These are phyloP conservation scores for Euryodendron excelsum DNA, from an alignment of 148 eudicot genomes.

Conservation along the genomic window DNA sequence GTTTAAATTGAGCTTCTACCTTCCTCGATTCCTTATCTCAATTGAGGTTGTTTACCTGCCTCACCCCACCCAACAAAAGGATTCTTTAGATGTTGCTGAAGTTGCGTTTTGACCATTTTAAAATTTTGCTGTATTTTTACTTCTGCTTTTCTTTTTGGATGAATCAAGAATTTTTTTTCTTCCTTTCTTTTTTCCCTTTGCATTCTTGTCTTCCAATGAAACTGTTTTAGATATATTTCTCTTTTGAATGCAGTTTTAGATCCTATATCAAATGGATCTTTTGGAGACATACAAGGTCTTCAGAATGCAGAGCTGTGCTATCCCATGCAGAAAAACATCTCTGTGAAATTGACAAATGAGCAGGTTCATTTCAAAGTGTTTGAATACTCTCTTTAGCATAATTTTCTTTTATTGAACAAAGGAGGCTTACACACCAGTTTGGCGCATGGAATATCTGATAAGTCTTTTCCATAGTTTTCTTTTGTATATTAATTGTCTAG, in stretches of 20 bases:
- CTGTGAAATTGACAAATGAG: slow-evolving; percentile 62
- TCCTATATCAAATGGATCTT: slow-evolving; percentile 55
- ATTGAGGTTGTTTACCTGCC: background rate
- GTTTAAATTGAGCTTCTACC: background rate
- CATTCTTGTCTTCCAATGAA: background rate
- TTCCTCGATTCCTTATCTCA: background rate
- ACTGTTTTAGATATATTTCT: background rate
- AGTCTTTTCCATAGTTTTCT: slow-evolving; percentile 1
- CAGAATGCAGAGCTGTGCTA: slow-evolving; percentile 68
- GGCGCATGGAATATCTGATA: background rate
- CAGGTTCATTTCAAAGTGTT: slow-evolving; percentile 49
- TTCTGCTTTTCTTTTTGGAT: background rate
- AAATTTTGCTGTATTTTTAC: background rate
- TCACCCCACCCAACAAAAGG: too few species aligned
- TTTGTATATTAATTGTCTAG: slow-evolving; percentile 3
- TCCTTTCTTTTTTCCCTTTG: background rate
- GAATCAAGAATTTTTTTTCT: background rate
- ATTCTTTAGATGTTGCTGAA: too few species aligned
- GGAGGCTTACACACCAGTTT: background rate
- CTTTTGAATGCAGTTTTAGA: slow-evolving; percentile 46
- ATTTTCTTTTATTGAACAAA: background rate
- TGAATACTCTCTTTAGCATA: background rate
- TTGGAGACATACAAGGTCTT: slow-evolving; percentile 42
- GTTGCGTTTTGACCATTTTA: too few species aligned
- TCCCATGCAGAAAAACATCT: slow-evolving; percentile 64